phyloP scores from a whole-genome alignment of 1,139 yeast species.

The Diutina rugosa region DNA sequence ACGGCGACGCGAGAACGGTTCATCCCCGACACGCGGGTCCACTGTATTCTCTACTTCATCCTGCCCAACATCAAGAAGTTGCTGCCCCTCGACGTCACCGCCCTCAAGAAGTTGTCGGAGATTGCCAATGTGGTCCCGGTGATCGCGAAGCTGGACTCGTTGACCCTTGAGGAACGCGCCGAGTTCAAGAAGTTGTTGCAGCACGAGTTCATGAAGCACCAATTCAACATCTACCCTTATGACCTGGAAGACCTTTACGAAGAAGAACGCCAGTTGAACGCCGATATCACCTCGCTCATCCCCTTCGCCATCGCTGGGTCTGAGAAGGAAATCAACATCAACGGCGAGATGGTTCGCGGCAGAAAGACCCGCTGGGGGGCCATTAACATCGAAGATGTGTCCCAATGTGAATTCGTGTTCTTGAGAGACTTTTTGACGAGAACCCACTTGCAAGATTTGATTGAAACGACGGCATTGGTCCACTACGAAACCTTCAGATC shows the following conservation, averaged over 20 bases:
- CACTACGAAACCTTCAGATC: conserved; percentile 93
- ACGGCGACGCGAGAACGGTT: conserved; percentile 87
- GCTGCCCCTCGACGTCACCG: conserved; percentile 70
- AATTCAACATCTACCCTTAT: conserved; percentile 77
- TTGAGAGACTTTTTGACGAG: conserved; percentile 88
- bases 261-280: conserved; percentile 69
- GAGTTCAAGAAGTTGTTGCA: conserved; percentile 66
- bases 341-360: conserved; percentile 76
- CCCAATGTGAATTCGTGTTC: conserved; percentile 90
- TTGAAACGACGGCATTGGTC: conserved; percentile 77
- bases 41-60: conserved; percentile 82
- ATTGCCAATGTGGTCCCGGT: conserved; percentile 92
- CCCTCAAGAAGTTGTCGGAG: conserved; percentile 75
- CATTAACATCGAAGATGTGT: conserved; percentile 83
- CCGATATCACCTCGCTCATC: conserved; percentile 63
- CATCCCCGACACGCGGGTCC: conserved; percentile 87
- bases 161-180: conserved; percentile 76
- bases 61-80: conserved; percentile 70
- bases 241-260: conserved; percentile 64
- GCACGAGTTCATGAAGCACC: conserved; percentile 61
- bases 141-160: conserved; percentile 84
- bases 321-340: conserved; percentile 59
- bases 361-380: conserved; percentile 92
- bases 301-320: conserved; percentile 96
- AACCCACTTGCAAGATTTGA: conserved; percentile 91